phyloP scores from a whole-genome alignment of 108 stramenopile species.

The Pseudonitzschia pungens region DNA sequence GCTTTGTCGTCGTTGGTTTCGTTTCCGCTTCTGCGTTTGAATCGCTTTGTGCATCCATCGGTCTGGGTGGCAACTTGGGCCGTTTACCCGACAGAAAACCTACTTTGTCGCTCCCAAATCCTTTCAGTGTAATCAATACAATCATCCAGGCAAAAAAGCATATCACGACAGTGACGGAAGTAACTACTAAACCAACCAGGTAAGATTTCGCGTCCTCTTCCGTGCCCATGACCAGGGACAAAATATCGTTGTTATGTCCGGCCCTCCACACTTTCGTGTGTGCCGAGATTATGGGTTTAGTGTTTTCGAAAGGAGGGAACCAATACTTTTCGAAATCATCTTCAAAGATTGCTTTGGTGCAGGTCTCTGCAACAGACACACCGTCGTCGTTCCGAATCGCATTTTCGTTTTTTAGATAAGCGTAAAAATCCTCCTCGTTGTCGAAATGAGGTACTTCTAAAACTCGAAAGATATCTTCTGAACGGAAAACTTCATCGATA shows the following conservation, averaged over 20 bases:
- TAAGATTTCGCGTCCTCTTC: constrained; percentile 24
- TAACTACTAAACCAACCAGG: constrained; percentile 58
- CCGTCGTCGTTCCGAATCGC: not conserved
- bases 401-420: not conserved
- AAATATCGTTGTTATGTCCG: constrained; percentile 8
- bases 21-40: not conserved
- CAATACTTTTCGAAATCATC: not conserved
- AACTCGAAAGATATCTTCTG: not conserved
- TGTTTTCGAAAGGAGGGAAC: constrained; percentile 6
- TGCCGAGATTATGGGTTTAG: not conserved
- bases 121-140: constrained; percentile 13
- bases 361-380: not conserved
- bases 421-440: constrained; percentile 5
- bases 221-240: not conserved
- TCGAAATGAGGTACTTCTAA: not conserved
- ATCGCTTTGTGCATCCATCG: not conserved
- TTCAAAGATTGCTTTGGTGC: not conserved
- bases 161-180: constrained; percentile 52
- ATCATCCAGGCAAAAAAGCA: constrained; percentile 54
- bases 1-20: not conserved
- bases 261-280: not conserved
- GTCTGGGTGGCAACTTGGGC: constrained; percentile 4
- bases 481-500: no score
- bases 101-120: constrained; percentile 2
- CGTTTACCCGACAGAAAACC: constrained; percentile 6